Base-by-base conservation (phyloP, 2,329 filamentous ascomycete genomes). In the Xylariaceae sp. region DNA sequence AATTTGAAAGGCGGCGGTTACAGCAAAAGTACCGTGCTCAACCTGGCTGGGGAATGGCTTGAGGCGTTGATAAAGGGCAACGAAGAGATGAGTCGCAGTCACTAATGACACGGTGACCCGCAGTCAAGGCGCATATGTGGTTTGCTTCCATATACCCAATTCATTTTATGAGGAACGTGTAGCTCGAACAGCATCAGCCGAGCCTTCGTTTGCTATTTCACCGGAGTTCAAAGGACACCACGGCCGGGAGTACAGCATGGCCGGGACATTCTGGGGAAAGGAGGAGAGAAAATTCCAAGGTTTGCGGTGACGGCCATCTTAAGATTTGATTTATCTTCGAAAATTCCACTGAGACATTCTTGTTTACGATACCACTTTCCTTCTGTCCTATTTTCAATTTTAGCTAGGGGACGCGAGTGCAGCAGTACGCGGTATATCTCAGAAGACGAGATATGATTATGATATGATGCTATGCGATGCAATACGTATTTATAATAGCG, bases 21-120 rank as follows among this genome's bases (percentile, higher is more conserved):
- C 61, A 94, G 90, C 74, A 96, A 95, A 75, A 92, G 89, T 67
- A 86, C 84, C 6, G 87, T 91, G 70, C 78, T 96, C 32, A 80
- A 82, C 15, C 87, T 92, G 72, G 83, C 89, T 3, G 88, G 85
- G 11, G 86, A 90, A 60, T 95, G 88, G 79, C 74, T 96, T n/a
- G 84, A 92, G 58, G 82, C 87, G 13, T 68, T 95, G 16, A 71
- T 91, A 10, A 74, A 79, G 32, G 89, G 86, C 4, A 96, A 95
- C 66, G 76, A 85, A 50, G 69, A 75, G 21, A 70, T 91, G 47
- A 75, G 76, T 51, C 70, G 68, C n/a, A 48, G 50, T 52, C 13
- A 24, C n/a, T n/a, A n/a, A n/a, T n/a, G n/a, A n/a, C n/a, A n/a
- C n/a, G n/a, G n/a, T n/a, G n/a, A n/a, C n/a, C n/a, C n/a, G n/a